Conservation (phyloP, 225 moss, liverwort and hornwort species). For the Bryoerythrophyllum caledonicum region DNA sequence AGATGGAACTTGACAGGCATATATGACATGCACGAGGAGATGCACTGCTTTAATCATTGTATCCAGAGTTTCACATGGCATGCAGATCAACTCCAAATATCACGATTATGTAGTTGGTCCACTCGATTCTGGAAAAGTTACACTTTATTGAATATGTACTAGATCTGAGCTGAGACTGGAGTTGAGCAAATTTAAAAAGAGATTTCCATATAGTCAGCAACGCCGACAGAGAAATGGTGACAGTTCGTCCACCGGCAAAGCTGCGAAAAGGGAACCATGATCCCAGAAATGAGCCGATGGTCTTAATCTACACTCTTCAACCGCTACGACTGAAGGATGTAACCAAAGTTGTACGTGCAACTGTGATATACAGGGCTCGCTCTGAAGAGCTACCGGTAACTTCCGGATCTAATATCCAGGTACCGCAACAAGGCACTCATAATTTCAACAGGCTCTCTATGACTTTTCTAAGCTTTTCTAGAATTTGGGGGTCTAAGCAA, state of each 20-base stretch:
- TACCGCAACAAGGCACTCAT: slow-evolving; percentile 16
- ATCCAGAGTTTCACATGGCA: slow-evolving; percentile 25
- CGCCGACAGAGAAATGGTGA: slow-evolving; percentile 12
- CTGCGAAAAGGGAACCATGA: slow-evolving; percentile 1
- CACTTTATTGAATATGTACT: slow-evolving; percentile 42
- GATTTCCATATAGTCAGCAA: background rate
- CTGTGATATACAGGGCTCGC: slow-evolving; percentile 8
- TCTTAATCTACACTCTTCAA: slow-evolving; percentile 38
- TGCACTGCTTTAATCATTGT: slow-evolving; percentile 22
- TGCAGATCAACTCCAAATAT: background rate
- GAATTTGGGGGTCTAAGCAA: no score
- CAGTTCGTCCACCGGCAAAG: background rate
- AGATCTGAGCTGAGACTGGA: slow-evolving; percentile 12
- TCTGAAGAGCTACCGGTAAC: slow-evolving; percentile 3
- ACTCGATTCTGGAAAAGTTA: background rate
- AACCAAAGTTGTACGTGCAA: slow-evolving; percentile 20
- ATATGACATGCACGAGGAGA: slow-evolving; percentile 21
- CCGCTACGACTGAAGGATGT: slow-evolving; percentile 8
- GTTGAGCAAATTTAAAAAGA: slow-evolving; percentile 1
- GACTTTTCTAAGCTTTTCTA: no score
- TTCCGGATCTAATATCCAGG: slow-evolving; percentile 9
- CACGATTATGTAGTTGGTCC: slow-evolving; percentile 17
- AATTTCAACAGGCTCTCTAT: slow-evolving; percentile 14
- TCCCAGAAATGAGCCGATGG: slow-evolving; percentile 38
- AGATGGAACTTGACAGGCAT: background rate